Evolutionary conservation across 2,329 filamentous ascomycete genomes (phyloP).

Genomic region (Hypomyces perniciosus): DNA sequence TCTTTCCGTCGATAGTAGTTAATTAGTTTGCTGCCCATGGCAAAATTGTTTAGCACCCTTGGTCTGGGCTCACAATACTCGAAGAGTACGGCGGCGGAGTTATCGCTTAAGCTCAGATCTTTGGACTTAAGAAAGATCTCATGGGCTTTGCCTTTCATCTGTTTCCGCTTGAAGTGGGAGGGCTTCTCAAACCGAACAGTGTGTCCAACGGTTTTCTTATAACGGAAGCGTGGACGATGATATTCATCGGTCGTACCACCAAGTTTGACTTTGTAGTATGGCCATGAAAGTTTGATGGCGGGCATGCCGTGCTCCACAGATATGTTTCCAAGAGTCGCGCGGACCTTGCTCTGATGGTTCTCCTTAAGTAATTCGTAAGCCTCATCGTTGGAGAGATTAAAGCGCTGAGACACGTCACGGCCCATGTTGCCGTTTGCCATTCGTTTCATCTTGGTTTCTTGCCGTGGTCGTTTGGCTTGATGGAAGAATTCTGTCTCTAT

Average conservation of each 20-base stretch:
- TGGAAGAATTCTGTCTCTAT: conserved; percentile 69
- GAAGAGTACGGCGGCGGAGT: conserved; percentile 78
- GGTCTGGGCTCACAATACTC: conserved; percentile 96
- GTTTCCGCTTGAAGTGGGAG: conserved; percentile 71
- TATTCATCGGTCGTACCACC: conserved; percentile 70
- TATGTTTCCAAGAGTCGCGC: conserved; percentile 84
- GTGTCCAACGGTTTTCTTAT: conserved; percentile 61
- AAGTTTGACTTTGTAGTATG: conserved; percentile 88
- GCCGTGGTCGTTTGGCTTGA: conserved; percentile 52
- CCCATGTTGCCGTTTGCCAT: conserved; percentile 64
- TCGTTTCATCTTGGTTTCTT: conserved; percentile 54
- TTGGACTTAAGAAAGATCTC: conserved; percentile 75
- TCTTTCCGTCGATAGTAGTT: conserved; percentile 91
- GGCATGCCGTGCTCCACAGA: conserved; percentile 94
- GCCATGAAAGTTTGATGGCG: conserved; percentile 84
- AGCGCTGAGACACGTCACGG: conserved; percentile 70
- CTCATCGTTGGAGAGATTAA: conserved; percentile 94
- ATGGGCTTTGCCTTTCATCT: conserved; percentile 71
- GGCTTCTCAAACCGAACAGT: conserved; percentile 67
- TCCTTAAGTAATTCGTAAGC: conserved; percentile 94
- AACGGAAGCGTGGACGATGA: conserved; percentile 72
- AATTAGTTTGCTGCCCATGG: conserved; percentile 92
- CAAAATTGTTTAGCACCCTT: conserved; percentile 87
- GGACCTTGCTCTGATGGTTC: conserved; percentile 93
- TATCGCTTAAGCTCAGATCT: conserved; percentile 81